A percentile compares a stretch with the other conserved stretches of the same genome.
phyloP scores from a whole-genome alignment of 1,284 basidiomycete genomes.

The Spongiforma sp. region DNA sequence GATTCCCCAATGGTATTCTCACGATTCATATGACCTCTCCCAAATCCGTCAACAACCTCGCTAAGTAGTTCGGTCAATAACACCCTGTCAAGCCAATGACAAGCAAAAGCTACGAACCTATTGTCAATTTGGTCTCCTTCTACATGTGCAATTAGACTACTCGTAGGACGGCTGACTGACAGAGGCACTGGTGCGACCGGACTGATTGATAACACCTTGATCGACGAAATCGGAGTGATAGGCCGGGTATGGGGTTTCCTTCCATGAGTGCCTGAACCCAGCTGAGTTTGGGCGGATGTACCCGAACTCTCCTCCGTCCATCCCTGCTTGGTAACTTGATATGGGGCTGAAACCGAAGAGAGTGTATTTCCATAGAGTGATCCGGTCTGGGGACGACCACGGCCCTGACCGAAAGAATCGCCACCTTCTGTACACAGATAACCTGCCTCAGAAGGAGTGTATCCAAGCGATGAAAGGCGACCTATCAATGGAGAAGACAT shows the following conservation, averaged over 20 bases:
- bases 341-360: background rate
- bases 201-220: background rate
- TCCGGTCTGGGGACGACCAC: conserved; percentile 1
- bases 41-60: too few relatives aligned
- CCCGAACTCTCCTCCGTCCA: background rate
- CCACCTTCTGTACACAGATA: too few relatives aligned
- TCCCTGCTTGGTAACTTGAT: background rate
- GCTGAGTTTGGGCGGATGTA: background rate
- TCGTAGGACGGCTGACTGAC: background rate
- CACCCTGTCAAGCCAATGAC: too few relatives aligned
- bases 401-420: too few relatives aligned
- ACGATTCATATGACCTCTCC: too few relatives aligned
- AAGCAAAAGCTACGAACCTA: too few relatives aligned
- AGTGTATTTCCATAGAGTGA: too few relatives aligned
- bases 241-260: conserved; percentile 16
- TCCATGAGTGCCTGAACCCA: conserved; percentile 17
- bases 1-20: too few relatives aligned
- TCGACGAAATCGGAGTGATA: background rate
- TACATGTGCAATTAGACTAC: background rate
- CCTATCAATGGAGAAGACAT: conserved; percentile 21
- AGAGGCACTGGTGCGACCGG: background rate
- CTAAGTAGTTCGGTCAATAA: too few relatives aligned
- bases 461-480: too few relatives aligned
- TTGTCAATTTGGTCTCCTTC: too few relatives aligned
- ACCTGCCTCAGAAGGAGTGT: too few relatives aligned